Evolutionary conservation across 179 eudicot species (phyloP), one percentile per base, ranked within the genome.

Genomic region (Carnegiea gigantea): DNA sequence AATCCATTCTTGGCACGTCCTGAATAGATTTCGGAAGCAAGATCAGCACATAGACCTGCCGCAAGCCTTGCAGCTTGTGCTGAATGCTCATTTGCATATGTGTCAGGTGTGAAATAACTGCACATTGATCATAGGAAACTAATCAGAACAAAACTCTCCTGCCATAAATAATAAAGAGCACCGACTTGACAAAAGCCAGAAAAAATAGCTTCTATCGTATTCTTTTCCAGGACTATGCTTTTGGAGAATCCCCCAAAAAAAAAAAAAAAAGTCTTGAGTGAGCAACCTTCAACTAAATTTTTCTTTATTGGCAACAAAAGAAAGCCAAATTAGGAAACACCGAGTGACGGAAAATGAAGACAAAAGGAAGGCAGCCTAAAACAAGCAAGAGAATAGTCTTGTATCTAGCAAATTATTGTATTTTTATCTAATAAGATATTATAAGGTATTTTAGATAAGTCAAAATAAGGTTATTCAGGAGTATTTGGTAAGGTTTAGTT

Each of bases 31-130:
- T 90, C 86, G 62, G 93, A 82, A 74, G 99, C 94, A 84, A 97
- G 99, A 87, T 97, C 99, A 80, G 93, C 93, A 84, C 99, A 97
- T 87, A 97, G 85, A 80, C 99, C 99, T 30, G 98, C 99, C 64
- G 99, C 99, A 83, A 97, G 98, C 85, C 98, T 89, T 49, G 99
- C 99, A 87, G 98, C 98, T 77, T 73, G 80, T 43, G 97, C 98
- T 78, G 98, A 97, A 89, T 97, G 94, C 87, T 95, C 90, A 80
- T 93, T 97, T 48, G 98, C 98, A 89, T 97, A 97, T 44, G 99
- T 97, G 83, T 97, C 99, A 26, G 98, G 92, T 67, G 99, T 95
- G 83, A 97, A 97, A 80, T 97, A 95, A 81, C 99, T 97, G 92
- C 82, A 81, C 81, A 77, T 83, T 68, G 48, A 33, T 70, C 20